Evolutionary conservation across 148 eudicot species (phyloP), one percentile per base, ranked within the genome.

Genomic region (Heliamphora exappendiculata): DNA sequence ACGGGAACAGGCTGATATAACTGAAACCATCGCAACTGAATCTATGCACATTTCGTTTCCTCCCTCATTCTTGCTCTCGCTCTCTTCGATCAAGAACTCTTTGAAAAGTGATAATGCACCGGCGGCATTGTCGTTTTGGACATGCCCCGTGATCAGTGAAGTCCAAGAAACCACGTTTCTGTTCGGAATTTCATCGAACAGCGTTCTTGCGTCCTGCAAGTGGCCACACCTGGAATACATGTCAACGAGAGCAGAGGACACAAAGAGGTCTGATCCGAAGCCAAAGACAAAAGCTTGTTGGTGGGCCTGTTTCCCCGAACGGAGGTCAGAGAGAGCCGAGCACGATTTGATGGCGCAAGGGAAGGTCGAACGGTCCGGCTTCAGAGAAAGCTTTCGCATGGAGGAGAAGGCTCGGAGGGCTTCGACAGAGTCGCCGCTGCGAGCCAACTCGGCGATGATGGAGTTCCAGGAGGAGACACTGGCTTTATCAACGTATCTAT

Each of bases 161-260:
- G 91, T 88, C 93, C 91, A 88, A 72, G 88, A 88, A 63, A 90
- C 93, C 2, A 90, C 85, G 73, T 90, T 88, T 82, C 81, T 85
- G 14, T 44, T 28, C 3, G 89, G 87, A 73, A 83, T 84, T 86
- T 86, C 88, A 11, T 83, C 91, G 51, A 90, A 90, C 87, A 86
- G 55, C 57, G 70, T 76, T 19, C 87, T 82, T 72, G 93, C 89
- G 63, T 88, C 93, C 53, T 81, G 31, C 76, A 88, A 73, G 1
- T 75, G 80, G 37, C 87, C 85, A 36, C 93, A 90, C 70, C 88
- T 90, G 6, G 91, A 74, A 67, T 90, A 90, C 93, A 90, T 83
- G 76, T 85, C 88, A 45, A 90, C 70, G 64, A 90, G 77, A 31
- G 91, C 83, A 16, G 93, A 85, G 0, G 88, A 80, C 0, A 85